Percentiles rank a stretch among this genome's conserved stretches.
phyloP scores from a whole-genome alignment of 139 green algal genomes.

The Zygnema cylindricum region DNA sequence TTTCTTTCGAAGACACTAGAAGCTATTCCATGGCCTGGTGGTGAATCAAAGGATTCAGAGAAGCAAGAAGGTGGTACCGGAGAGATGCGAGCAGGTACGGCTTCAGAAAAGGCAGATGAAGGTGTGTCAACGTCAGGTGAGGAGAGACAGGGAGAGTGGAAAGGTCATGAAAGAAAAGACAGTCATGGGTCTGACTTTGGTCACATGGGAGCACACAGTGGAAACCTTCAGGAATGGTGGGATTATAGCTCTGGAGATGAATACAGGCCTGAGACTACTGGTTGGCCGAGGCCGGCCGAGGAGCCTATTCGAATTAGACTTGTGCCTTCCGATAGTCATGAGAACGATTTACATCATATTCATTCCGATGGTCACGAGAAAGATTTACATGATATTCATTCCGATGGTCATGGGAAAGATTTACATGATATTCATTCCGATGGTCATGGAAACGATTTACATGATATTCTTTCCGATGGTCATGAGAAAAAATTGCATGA shows the following conservation, averaged over 20 bases:
- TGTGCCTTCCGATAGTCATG: neutral
- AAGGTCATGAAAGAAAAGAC: neutral
- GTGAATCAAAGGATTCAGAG: too few relatives aligned
- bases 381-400: too few relatives aligned
- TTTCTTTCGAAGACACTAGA: neutral
- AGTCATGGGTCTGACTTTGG: neutral
- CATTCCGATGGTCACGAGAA: too few relatives aligned
- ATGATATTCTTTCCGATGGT: too few relatives aligned
- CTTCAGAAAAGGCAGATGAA: neutral
- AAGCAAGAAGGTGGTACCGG: too few relatives aligned
- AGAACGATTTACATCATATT: too few relatives aligned
- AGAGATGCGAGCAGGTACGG: too few relatives aligned
- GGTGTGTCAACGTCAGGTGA: neutral
- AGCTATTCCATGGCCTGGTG: neutral
- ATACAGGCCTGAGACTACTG: neutral
- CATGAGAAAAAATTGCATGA: too few relatives aligned
- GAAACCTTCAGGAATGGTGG: neutral
- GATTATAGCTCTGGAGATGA: neutral
- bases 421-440: too few relatives aligned
- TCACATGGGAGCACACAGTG: neutral
- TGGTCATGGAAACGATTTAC: too few relatives aligned
- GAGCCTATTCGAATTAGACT: neutral
- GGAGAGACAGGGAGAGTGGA: neutral
- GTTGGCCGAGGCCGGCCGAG: neutral
- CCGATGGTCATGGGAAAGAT: too few relatives aligned